Percentiles rank a stretch among this genome's conserved stretches.
phyloP scores from a whole-genome alignment of 169 alveolate species.

The Eimeria maxima region DNA sequence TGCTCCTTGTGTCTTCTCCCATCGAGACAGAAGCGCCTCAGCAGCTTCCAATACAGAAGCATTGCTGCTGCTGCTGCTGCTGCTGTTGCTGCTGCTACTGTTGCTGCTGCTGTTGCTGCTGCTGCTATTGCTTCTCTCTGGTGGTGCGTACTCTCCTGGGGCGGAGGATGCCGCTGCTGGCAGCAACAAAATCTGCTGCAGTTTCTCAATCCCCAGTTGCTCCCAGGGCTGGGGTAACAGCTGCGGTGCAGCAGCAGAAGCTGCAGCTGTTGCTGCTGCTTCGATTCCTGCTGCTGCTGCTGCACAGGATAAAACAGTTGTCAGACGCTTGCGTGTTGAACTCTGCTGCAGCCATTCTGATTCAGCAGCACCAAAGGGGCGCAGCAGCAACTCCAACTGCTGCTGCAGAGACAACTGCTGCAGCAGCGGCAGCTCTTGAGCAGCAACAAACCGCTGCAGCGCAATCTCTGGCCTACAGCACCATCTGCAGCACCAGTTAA shows the following conservation, averaged over 20 bases:
- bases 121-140: neutral
- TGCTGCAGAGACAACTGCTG: constrained; percentile 25
- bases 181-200: constrained; percentile 31
- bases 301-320: neutral
- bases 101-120: neutral
- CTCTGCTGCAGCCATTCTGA: constrained; percentile 38
- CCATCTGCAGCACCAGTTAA: constrained; percentile 40
- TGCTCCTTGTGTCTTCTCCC: neutral
- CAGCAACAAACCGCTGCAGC: constrained; percentile 58
- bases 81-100: constrained; percentile 26
- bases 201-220: neutral
- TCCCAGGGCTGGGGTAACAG: constrained; percentile 41
- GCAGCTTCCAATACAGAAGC: constrained; percentile 9
- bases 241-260: constrained; percentile 6
- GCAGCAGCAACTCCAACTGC: constrained; percentile 58
- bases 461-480: constrained; percentile 47
- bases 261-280: constrained; percentile 49
- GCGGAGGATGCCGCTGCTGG: neutral
- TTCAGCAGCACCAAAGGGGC: constrained; percentile 27
- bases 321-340: constrained; percentile 1
- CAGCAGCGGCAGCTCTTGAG: neutral
- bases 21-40: neutral
- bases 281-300: constrained; percentile 39
- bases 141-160: neutral
- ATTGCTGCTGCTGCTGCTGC: constrained; percentile 2